Percentiles rank a stretch among this genome's conserved stretches.
Conservation (phyloP, 371 early-diverging fungal species). For the Apophysomyces variabilis region DNA sequence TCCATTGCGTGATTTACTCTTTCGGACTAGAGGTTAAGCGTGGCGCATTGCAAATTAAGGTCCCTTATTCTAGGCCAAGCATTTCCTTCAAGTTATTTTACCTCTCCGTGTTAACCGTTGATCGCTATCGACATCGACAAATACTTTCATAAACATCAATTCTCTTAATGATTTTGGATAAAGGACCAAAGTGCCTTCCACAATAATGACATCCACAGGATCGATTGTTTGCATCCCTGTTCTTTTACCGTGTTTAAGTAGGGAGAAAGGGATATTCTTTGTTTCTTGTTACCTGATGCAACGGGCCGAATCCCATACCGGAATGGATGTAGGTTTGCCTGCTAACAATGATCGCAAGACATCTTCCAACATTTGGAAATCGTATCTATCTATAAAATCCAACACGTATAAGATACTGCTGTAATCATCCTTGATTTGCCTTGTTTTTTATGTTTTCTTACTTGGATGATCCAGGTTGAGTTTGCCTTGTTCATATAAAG, state of each 20-base stretch:
- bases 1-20: conserved; percentile 34
- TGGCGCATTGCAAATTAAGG: too few species aligned
- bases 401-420: too few species aligned
- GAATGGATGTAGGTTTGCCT: conserved; percentile 52
- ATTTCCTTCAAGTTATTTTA: conserved; percentile 9
- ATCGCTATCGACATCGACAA: conserved; percentile 74
- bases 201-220: conserved; percentile 61
- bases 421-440: background rate
- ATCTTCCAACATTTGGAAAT: conserved; percentile 56
- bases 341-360: conserved; percentile 44
- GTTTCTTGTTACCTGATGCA: conserved; percentile 46
- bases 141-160: conserved; percentile 64
- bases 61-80: background rate
- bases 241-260: conserved; percentile 17
- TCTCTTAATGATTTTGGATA: conserved; percentile 60
- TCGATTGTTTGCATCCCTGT: conserved; percentile 35
- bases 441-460: conserved; percentile 17
- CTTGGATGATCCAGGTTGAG: conserved; percentile 59
- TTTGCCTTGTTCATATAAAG: conserved; percentile 45
- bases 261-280: background rate
- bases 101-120: conserved; percentile 58
- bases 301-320: conserved; percentile 54
- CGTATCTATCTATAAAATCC: conserved; percentile 55
- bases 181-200: conserved; percentile 66
- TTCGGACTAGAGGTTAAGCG: conserved; percentile 21